phyloP scores from a whole-genome alignment of 306 rosid genomes.

The Phaseolus lunatus region DNA sequence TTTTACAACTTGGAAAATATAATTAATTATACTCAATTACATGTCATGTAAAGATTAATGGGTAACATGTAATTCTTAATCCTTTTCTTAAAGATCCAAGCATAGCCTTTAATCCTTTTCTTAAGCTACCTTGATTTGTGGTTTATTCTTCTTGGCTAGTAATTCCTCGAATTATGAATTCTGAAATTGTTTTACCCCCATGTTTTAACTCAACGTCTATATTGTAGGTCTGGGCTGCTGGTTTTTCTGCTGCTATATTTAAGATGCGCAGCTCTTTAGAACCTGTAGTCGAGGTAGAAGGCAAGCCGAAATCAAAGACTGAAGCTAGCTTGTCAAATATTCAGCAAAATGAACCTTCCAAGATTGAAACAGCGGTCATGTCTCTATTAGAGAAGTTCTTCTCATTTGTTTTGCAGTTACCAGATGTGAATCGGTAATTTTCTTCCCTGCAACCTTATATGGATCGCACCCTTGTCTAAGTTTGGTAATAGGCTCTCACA shows the following conservation, averaged over 20 bases:
- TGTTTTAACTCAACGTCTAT: background rate
- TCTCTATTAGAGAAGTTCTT: constrained; percentile 68
- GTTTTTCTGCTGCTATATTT: constrained; percentile 80
- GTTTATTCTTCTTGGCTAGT: constrained; percentile 25
- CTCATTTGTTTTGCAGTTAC: constrained; percentile 63
- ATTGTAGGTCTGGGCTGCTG: constrained; percentile 93
- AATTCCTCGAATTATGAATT: background rate
- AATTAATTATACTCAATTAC: too few species aligned
- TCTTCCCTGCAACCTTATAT: constrained; percentile 9
- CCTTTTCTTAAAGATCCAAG: background rate
- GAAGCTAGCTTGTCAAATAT: constrained; percentile 47
- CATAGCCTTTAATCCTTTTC: background rate
- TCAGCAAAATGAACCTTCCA: constrained; percentile 57
- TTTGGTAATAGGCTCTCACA: constrained; percentile 4
- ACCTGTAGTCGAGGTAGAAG: constrained; percentile 40
- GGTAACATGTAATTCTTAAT: too few species aligned
- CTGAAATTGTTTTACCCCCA: constrained; percentile 21
- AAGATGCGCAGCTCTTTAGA: constrained; percentile 67
- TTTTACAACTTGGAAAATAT: too few species aligned
- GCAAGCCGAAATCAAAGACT: constrained; percentile 41
- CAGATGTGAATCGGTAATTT: constrained; percentile 68
- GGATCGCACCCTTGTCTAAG: background rate
- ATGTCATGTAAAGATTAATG: too few species aligned
- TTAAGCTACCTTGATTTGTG: background rate
- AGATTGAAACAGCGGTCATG: constrained; percentile 60